Evolutionary conservation across 805 yeast genomes (phyloP).

Genomic region (Hanseniaspora opuntiae): DNA sequence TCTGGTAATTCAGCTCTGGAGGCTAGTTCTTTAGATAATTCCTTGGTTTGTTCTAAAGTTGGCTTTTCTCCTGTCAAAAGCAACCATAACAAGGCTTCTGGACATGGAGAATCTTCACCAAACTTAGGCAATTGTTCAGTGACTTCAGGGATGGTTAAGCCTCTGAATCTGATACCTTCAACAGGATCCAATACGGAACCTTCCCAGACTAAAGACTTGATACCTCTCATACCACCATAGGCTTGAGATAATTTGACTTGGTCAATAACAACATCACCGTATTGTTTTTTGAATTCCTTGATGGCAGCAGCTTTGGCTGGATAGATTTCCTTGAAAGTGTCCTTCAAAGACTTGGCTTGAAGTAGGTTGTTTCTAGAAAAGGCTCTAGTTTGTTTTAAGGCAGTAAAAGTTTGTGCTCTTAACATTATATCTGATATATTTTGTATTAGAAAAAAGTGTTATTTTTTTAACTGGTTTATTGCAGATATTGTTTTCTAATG

Average conservation of each 20-base stretch:
- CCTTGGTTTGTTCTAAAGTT: constrained; percentile 53
- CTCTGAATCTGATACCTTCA: constrained; percentile 80
- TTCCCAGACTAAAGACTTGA: constrained; percentile 77
- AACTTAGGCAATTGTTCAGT: constrained; percentile 64
- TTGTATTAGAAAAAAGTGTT: constrained; percentile 5
- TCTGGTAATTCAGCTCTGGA: constrained; percentile 66
- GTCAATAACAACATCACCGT: constrained; percentile 65
- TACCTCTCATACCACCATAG: constrained; percentile 86
- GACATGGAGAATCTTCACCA: constrained; percentile 58
- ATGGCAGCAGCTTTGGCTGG: constrained; percentile 89
- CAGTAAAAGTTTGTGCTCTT: constrained; percentile 3
- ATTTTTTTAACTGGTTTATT: not conserved
- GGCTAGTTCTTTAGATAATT: constrained; percentile 62
- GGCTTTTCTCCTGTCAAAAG: constrained; percentile 75
- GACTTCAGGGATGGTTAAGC: constrained; percentile 68
- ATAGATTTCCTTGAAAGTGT: constrained; percentile 81
- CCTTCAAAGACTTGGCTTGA: constrained; percentile 56
- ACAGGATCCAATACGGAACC: constrained; percentile 74
- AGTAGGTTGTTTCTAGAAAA: constrained; percentile 5
- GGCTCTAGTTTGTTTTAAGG: constrained; percentile 5
- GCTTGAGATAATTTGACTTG: constrained; percentile 68
- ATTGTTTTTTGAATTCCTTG: constrained; percentile 65
- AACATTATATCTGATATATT: not conserved
- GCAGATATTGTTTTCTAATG: not conserved
- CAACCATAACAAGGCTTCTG: constrained; percentile 76